Conservation (phyloP, 352 stramenopile species). For the Phytopythium aichiense region DNA sequence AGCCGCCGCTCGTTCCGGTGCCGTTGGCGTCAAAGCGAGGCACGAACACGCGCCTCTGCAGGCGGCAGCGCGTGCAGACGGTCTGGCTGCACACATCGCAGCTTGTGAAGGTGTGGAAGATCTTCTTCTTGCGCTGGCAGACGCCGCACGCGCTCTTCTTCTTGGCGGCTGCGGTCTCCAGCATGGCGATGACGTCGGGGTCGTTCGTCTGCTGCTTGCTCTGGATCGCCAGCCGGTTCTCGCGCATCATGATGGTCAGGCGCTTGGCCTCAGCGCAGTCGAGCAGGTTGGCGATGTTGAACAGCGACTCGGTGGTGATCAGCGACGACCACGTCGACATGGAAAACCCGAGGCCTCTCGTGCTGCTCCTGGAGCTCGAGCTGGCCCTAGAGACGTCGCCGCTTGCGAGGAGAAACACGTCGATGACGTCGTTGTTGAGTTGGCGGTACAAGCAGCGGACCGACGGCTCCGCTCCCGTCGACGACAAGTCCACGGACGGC, state of each 20-base stretch:
- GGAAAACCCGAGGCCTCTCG: conserved; percentile 6
- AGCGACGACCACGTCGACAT: conserved; percentile 10
- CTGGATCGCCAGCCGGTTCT: conserved; percentile 18
- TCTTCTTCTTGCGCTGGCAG: conserved; percentile 31
- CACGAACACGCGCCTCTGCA: conserved; percentile 26
- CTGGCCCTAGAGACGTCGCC: conserved; percentile 11
- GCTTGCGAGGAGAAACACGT: conserved; percentile 45
- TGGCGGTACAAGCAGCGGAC: conserved; percentile 41
- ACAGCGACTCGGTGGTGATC: conserved; percentile 24
- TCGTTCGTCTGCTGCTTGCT: conserved; percentile 3
- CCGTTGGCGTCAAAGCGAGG: conserved; percentile 14
- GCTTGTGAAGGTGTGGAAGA: conserved; percentile 17
- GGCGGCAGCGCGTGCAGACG: conserved; percentile 26
- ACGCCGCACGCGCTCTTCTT: conserved; percentile 22
- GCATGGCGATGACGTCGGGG: conserved; percentile 1
- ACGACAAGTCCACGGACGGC: not conserved
- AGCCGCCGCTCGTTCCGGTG: conserved; percentile 9
- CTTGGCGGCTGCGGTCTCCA: not conserved
- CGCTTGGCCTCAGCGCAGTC: conserved; percentile 44
- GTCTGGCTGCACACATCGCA: conserved; percentile 29
- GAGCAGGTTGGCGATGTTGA: conserved; percentile 27
- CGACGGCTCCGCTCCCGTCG: conserved; percentile 9
- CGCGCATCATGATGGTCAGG: conserved; percentile 39
- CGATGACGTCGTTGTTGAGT: conserved; percentile 32
- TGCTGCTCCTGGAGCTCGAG: not conserved